These are phyloP conservation scores for Sporothrix mexicana DNA, from an alignment of 2,329 filamentous ascomycete genomes.

Conservation along the genomic window DNA sequence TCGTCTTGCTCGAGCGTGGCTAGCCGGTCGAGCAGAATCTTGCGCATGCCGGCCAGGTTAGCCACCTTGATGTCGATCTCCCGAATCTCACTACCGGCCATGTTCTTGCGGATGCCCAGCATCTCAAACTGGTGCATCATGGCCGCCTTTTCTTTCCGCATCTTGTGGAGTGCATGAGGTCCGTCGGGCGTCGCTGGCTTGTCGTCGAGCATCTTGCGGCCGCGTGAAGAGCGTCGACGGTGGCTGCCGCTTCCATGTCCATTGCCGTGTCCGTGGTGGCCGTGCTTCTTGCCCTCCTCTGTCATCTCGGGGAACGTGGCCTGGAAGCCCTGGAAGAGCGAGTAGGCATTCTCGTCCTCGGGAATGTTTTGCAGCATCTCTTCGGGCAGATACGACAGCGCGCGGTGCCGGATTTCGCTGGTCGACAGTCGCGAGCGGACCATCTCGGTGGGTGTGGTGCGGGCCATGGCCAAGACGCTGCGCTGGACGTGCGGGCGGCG, in stretches of 20 bases:
- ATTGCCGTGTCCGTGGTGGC: constrained; percentile 44
- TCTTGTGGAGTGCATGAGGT: constrained; percentile 70
- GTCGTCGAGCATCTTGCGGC: constrained; percentile 75
- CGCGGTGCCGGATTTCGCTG: constrained; percentile 91
- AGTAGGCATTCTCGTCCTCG: constrained; percentile 83
- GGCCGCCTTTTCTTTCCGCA: constrained; percentile 79
- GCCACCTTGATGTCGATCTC: constrained; percentile 97
- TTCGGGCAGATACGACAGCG: constrained; percentile 85
- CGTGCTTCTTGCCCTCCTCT: constrained; percentile 72
- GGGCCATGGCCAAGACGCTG: constrained; percentile 87
- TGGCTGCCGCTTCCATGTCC: constrained; percentile 51
- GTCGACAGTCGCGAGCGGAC: constrained; percentile 90
- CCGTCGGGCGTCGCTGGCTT: constrained; percentile 58
- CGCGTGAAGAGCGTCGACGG: constrained; percentile 72
- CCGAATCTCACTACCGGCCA: constrained; percentile 93
- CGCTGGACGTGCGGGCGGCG: constrained; percentile 83
- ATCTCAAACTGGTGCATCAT: constrained; percentile 89
- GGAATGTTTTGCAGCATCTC: constrained; percentile 89
- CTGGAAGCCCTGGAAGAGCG: constrained; percentile 95
- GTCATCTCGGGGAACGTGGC: constrained; percentile 77
- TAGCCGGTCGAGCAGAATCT: constrained; percentile 85
- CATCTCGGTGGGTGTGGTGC: constrained; percentile 90
- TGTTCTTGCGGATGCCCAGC: constrained; percentile 91
- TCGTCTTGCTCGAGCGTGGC: constrained; percentile 90
- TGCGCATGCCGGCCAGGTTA: constrained; percentile 90